Evolutionary conservation across 495 filamentous ascomycete genomes (phyloP).

Genomic region (Hyphodiscus hymeniophilus): DNA sequence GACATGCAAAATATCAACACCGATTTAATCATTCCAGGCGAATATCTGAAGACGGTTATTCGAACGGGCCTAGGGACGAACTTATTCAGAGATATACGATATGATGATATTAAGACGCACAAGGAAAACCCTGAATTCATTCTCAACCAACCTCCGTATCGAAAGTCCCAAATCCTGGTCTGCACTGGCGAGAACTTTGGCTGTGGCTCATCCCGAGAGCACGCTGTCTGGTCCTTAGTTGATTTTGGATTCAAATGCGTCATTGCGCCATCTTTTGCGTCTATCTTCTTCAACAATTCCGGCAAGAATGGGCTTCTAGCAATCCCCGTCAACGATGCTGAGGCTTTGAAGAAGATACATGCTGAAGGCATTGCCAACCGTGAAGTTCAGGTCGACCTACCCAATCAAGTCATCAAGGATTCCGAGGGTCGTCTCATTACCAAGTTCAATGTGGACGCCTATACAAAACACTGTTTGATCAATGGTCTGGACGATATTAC

Average conservation of each 20-base stretch:
- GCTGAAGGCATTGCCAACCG: conserved; percentile 72
- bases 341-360: conserved; percentile 58
- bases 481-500: conserved; percentile 97
- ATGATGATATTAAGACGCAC: conserved; percentile 57
- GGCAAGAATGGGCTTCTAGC: conserved; percentile 99
- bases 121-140: conserved; percentile 76
- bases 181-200: conserved; percentile 94
- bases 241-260: conserved; percentile 95
- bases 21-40: conserved; percentile 97
- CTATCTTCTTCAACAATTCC: conserved; percentile 99
- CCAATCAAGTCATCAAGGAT: conserved; percentile 75
- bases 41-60: conserved; percentile 99
- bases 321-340: conserved; percentile 61
- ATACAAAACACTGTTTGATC: conserved; percentile 87
- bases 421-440: conserved; percentile 61
- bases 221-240: conserved; percentile 93
- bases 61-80: conserved; percentile 88
- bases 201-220: conserved; percentile 87
- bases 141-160: conserved; percentile 85
- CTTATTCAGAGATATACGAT: conserved; percentile 79
- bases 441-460: conserved; percentile 79
- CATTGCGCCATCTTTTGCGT: conserved; percentile 86
- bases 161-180: conserved; percentile 80
- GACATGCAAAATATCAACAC: conserved; percentile 90
- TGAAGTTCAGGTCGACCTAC: conserved; percentile 88